Conservation (phyloP, 257 asterid species). For the Solanum verrucosum region DNA sequence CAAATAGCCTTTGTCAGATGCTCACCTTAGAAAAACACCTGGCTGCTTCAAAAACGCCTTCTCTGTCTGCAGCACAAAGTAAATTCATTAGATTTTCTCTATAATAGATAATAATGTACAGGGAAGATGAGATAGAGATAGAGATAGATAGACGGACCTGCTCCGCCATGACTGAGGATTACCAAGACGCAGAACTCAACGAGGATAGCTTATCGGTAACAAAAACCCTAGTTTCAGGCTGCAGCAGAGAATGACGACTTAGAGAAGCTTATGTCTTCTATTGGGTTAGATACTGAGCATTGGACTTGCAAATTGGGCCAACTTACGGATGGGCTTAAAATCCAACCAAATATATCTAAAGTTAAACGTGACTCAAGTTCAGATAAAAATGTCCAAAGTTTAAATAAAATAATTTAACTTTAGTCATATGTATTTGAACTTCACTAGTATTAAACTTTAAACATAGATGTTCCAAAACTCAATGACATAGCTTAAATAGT, state of each 20-base stretch:
- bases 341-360: neutral
- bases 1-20: neutral
- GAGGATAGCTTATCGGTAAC: neutral
- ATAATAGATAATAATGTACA: neutral
- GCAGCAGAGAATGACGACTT: neutral
- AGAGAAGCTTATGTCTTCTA: neutral
- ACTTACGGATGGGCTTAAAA: neutral
- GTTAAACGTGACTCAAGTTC: neutral
- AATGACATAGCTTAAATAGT: neutral
- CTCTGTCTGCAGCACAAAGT: neutral
- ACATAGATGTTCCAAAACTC: neutral
- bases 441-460: neutral
- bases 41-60: constrained; percentile 16
- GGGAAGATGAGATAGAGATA: neutral
- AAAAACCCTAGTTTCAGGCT: neutral
- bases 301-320: neutral
- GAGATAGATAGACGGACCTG: neutral
- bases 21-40: constrained; percentile 2
- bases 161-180: neutral
- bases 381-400: neutral
- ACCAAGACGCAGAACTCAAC: neutral
- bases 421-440: too few species aligned
- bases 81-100: neutral
- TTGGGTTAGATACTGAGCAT: neutral
- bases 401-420: too few species aligned